Base-by-base conservation (phyloP, 2,329 filamentous ascomycete species). In the Botryotinia globosa region DNA sequence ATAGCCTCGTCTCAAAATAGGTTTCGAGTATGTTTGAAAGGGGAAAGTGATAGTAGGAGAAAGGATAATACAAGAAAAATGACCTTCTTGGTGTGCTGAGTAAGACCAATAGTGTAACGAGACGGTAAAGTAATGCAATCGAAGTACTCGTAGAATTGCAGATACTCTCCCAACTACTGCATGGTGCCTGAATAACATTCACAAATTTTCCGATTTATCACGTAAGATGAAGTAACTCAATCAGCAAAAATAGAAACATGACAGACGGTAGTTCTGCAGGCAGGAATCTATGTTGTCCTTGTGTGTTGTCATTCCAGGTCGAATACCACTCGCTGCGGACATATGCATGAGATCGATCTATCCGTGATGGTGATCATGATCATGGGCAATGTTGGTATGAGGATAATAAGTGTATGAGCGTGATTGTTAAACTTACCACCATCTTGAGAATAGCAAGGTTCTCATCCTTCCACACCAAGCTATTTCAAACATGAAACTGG, bases 1-100 rank as follows among this genome's bases (percentile, higher is more conserved):
- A 68, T 72, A 69, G 72, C 64, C 72, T 65, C 71, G 65, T 74
- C 74, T 74, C 74, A 74, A 74, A 74, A 74, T 74, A 74, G 72
- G 72, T 74, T 74, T 67, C 66, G 70, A 42, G 63, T 51, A 25
- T 59, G 63, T 51, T 67, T 67, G 42, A 29, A 51, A 48, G 22
- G 58, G 39, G 51, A 59, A 72, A 59, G 63, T 51, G 20, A 67
- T 29, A 56, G 45, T 48, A 22, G 18, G 22, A 22, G 22, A 58
- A 61, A 61, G 51, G 62, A 44, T 44, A 66, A 39, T n/a, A 32
- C n/a, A 58, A 14, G 18, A 16, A 61, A 61, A 48, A 22, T 12
- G 29, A 37, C 58, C 51, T 64, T 51, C 44, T 56, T 29, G 70
- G 25, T 72, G 65, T 44, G 62, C 70, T 72, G 62, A 72, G 51